A percentile compares a stretch with the other conserved stretches of the same genome.
These are phyloP conservation scores for Excoecaria cochinchinensis DNA, from an alignment of 345 rosid genomes.

Conservation along the genomic window DNA sequence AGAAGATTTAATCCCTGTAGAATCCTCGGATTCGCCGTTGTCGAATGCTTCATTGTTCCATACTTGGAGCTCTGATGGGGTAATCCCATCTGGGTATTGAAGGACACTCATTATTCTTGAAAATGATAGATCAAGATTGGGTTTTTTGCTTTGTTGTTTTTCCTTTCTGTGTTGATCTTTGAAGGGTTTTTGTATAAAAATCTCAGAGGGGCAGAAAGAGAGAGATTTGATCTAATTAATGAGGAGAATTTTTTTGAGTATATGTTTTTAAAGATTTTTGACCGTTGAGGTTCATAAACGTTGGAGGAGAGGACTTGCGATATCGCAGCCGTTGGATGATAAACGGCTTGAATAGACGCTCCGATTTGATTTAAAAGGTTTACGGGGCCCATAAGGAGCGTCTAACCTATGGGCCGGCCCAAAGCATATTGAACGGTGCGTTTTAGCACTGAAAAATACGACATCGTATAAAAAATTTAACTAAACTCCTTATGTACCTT, in stretches of 20 bases:
- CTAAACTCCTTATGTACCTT: background rate
- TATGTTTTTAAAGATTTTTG: constrained; percentile 28
- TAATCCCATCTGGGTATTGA: constrained; percentile 44
- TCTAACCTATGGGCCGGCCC: background rate
- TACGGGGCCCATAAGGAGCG: constrained; percentile 4
- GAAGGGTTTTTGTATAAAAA: background rate
- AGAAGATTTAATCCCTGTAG: constrained; percentile 36
- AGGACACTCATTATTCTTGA: constrained; percentile 44
- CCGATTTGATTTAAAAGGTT: constrained; percentile 51
- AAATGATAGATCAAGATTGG: background rate
- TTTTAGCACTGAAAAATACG: background rate
- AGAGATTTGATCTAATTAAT: constrained; percentile 2
- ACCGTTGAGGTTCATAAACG: constrained; percentile 77
- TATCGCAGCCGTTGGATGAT: constrained; percentile 43
- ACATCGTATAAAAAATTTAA: background rate
- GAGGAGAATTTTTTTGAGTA: background rate
- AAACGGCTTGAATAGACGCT: constrained; percentile 55
- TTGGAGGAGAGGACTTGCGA: constrained; percentile 30
- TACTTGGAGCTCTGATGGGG: constrained; percentile 58
- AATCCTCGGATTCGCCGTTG: constrained; percentile 54
- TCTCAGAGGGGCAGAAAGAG: background rate
- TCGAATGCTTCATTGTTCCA: constrained; percentile 96
- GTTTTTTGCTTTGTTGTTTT: background rate
- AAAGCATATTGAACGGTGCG: background rate
- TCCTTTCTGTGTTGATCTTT: background rate